Evolutionary conservation across 495 filamentous ascomycete species (phyloP).

Genomic region (Astrothelium subdiscretum): DNA sequence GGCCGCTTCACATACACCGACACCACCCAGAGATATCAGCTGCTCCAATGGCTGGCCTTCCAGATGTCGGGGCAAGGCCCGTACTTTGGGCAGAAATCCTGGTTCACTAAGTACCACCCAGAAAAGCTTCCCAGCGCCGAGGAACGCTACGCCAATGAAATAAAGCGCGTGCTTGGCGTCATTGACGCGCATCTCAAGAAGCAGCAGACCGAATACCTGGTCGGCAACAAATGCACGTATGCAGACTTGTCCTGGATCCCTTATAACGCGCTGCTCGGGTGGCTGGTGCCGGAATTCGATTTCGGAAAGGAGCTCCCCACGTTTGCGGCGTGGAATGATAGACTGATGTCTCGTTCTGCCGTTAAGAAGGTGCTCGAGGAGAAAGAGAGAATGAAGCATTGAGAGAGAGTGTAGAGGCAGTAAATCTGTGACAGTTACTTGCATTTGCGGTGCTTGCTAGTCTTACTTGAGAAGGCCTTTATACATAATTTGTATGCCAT

Average conservation of each 20-base stretch:
- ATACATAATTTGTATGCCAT: no score
- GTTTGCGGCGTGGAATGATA: conserved; percentile 14
- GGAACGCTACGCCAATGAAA: conserved; percentile 35
- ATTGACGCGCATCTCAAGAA: conserved; percentile 47
- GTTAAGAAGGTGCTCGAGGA: conserved; percentile 16
- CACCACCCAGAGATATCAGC: conserved; percentile 10
- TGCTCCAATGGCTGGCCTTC: conserved; percentile 30
- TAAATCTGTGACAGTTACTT: no score
- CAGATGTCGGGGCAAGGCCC: conserved; percentile 37
- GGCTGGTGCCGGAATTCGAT: conserved; percentile 10
- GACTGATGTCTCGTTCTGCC: conserved; percentile 9
- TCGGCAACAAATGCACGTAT: conserved; percentile 63
- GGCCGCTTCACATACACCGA: conserved; percentile 6
- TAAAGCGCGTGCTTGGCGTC: conserved; percentile 31
- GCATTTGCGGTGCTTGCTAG: no score
- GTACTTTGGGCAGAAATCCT: conserved; percentile 35
- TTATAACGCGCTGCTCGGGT: conserved; percentile 16
- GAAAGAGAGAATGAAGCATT: conserved; percentile 4
- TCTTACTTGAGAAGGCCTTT: no score
- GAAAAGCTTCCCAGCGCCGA: conserved; percentile 31
- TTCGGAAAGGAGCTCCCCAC: conserved; percentile 11
- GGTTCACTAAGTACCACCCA: conserved; percentile 30
- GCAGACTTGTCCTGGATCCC: conserved; percentile 42
- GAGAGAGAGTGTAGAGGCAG: no score
- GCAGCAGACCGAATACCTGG: conserved; percentile 47